Conservation (phyloP, 192 early-diverging fungal species). For the Backusella psychrophila region DNA sequence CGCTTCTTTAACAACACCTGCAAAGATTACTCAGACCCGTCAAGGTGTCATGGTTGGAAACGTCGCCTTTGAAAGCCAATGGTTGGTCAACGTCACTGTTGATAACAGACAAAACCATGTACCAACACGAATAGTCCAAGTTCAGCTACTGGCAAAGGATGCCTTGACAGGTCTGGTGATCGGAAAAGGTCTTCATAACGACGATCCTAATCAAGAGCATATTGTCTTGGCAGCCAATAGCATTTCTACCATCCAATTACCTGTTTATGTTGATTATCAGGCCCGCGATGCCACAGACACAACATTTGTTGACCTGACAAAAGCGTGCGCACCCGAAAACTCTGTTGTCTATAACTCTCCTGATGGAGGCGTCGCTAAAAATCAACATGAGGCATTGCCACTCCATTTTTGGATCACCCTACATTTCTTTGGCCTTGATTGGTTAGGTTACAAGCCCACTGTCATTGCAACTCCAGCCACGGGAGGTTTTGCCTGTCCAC, state of each 20-base stretch:
- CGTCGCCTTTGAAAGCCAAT: slow-evolving; percentile 27
- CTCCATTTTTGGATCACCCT: slow-evolving; percentile 34
- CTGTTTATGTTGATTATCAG: slow-evolving; percentile 24
- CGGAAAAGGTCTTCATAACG: slow-evolving; percentile 24
- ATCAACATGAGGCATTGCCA: slow-evolving; percentile 23
- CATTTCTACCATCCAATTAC: slow-evolving; percentile 26
- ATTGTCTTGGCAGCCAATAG: slow-evolving; percentile 16
- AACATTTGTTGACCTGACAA: slow-evolving; percentile 28
- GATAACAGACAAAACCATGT: slow-evolving; percentile 32
- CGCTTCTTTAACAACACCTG: slow-evolving; percentile 12
- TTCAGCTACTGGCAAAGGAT: slow-evolving; percentile 21
- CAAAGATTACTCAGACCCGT: slow-evolving; percentile 14
- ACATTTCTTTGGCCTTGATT: slow-evolving; percentile 27
- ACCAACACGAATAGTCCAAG: slow-evolving; percentile 18
- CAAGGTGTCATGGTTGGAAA: slow-evolving; percentile 25
- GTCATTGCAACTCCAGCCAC: slow-evolving; percentile 30
- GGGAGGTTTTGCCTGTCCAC: slow-evolving; percentile 35
- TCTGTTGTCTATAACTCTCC: background rate
- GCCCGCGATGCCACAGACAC: slow-evolving; percentile 25
- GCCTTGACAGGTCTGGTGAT: slow-evolving; percentile 24
- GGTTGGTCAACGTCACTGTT: slow-evolving; percentile 28
- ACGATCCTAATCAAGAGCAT: slow-evolving; percentile 15
- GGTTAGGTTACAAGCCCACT: slow-evolving; percentile 33
- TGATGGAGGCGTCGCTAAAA: background rate
- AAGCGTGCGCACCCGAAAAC: slow-evolving; percentile 18